phyloP scores from a whole-genome alignment of 2,329 filamentous ascomycete species.

The Fusarium tupiense region DNA sequence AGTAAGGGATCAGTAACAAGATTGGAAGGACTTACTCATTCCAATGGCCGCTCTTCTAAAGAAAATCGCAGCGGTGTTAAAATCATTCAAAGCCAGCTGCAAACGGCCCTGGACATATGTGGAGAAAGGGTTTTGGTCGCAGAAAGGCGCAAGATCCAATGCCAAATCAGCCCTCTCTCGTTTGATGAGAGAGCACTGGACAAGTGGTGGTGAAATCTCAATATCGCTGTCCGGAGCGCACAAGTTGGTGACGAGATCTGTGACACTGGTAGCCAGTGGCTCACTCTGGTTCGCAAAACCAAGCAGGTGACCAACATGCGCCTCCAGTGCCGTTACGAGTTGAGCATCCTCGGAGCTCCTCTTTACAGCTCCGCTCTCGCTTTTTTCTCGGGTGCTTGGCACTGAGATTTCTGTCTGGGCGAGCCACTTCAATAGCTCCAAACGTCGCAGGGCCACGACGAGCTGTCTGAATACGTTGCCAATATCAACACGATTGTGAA shows the following conservation, averaged over 20 bases:
- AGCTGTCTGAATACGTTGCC: slow-evolving; percentile 76
- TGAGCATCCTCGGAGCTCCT: slow-evolving; percentile 58
- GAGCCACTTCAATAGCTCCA: slow-evolving; percentile 79
- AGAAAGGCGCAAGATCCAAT: slow-evolving; percentile 65
- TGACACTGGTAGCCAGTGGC: slow-evolving; percentile 68
- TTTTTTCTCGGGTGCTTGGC: slow-evolving; percentile 54
- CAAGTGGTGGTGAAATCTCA: slow-evolving; percentile 67
- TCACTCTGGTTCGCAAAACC: slow-evolving; percentile 64
- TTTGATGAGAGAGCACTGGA: slow-evolving; percentile 71
- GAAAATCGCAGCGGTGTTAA: slow-evolving; percentile 74
- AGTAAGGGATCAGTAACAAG: slow-evolving; percentile 30
- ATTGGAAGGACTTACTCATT: slow-evolving; percentile 71
- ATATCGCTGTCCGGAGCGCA: slow-evolving; percentile 74
- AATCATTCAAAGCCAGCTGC: slow-evolving; percentile 77
- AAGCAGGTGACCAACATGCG: slow-evolving; percentile 70
- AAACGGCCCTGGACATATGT: slow-evolving; percentile 89
- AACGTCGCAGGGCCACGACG: slow-evolving; percentile 74
- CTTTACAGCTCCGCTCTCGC: slow-evolving; percentile 49
- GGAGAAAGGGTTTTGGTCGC: slow-evolving; percentile 68
- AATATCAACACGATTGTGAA: slow-evolving; percentile 70
- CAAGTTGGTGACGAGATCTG: slow-evolving; percentile 72
- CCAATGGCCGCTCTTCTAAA: slow-evolving; percentile 87
- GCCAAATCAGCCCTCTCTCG: slow-evolving; percentile 69
- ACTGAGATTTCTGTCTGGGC: slow-evolving; percentile 66
- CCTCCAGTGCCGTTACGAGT: slow-evolving; percentile 67